These are phyloP conservation scores for Quercus tomentella DNA, from an alignment of 331 rosid species.

Conservation along the genomic window DNA sequence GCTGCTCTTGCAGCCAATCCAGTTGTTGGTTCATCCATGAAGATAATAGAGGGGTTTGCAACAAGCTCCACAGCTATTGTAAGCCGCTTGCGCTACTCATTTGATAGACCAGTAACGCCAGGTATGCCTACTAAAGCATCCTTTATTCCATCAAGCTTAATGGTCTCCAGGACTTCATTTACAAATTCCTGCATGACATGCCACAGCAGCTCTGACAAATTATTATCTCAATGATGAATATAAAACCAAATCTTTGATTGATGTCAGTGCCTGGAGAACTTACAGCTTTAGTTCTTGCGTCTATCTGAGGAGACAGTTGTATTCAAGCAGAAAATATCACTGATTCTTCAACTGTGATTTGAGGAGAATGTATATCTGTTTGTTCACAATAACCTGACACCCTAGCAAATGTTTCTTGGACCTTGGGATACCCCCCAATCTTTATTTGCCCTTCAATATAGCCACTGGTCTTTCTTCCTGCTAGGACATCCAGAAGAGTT, in stretches of 20 bases:
- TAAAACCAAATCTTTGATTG: no score
- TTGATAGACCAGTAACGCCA: not conserved
- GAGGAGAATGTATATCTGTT: not conserved
- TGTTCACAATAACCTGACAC: slow-evolving; percentile 52
- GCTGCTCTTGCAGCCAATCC: no score
- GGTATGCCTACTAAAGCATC: not conserved
- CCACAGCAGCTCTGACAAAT: not conserved
- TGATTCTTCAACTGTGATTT: not conserved
- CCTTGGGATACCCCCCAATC: slow-evolving; percentile 5
- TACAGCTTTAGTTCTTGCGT: no score
- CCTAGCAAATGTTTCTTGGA: not conserved
- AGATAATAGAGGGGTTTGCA: no score
- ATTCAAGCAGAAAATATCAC: slow-evolving; percentile 36
- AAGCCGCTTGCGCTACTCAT: no score
- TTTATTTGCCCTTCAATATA: not conserved
- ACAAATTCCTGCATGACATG: slow-evolving; percentile 39
- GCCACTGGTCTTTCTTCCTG: not conserved
- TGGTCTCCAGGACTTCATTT: not conserved
- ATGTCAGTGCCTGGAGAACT: no score
- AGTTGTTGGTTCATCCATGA: no score
- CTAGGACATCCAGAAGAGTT: not conserved
- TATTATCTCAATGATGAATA: no score
- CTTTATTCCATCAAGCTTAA: not conserved
- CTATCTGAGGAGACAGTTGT: no score
- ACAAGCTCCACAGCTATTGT: slow-evolving; percentile 54